Conservation (phyloP, 148 eudicot species). For the Rhododendron kiyosumense region DNA sequence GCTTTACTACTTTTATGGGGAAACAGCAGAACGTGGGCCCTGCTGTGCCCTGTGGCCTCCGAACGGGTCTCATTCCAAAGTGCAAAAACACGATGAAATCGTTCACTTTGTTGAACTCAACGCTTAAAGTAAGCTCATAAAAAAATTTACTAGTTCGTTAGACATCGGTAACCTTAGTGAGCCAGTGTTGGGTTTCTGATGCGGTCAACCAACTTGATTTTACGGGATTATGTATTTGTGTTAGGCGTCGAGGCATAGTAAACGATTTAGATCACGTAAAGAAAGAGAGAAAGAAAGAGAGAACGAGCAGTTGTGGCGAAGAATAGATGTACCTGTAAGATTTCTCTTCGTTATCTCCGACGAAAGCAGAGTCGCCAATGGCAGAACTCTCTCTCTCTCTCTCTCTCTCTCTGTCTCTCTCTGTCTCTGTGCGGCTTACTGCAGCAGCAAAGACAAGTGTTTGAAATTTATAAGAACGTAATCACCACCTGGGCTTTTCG, state of each 20-base stretch:
- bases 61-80: not conserved
- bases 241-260: not conserved
- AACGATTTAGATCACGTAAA: not conserved
- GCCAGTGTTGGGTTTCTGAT: not conserved
- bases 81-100: not conserved
- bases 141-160: not conserved
- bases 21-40: not conserved
- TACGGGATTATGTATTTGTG: not conserved
- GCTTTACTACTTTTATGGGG: not conserved
- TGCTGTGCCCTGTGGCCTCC: not conserved
- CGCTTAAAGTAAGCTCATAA: not conserved
- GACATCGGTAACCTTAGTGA: not conserved
- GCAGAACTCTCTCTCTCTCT: not conserved
- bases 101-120: not conserved
- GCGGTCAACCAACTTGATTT: not conserved
- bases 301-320: not conserved
- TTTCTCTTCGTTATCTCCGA: not conserved
- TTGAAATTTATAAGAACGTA: not conserved
- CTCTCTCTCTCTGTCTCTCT: constrained; percentile 9
- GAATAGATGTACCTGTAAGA: not conserved
- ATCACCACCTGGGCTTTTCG: not conserved
- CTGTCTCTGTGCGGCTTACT: not conserved
- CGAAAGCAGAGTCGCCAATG: constrained; percentile 4
- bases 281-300: not conserved
- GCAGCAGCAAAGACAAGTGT: not conserved